phyloP scores from a whole-genome alignment of 441 rosid genomes.

The Geranium incanum region DNA sequence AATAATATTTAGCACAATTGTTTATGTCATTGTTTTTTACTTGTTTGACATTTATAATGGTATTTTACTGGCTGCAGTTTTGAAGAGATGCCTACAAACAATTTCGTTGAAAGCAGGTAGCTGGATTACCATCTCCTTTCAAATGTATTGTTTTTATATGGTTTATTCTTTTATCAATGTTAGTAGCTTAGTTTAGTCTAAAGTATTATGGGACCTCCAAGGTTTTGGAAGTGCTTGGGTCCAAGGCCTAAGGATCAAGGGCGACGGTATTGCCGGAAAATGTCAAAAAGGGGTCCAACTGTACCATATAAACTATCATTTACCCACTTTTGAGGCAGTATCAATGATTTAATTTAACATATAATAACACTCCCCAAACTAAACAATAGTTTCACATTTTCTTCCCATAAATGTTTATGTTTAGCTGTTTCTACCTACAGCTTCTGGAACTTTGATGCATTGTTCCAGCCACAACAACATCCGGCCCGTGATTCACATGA shows the following conservation, averaged over 20 bases:
- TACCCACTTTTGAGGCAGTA: not conserved
- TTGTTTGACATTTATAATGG: constrained; percentile 18
- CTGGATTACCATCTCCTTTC: constrained; percentile 9
- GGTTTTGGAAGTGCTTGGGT: not conserved
- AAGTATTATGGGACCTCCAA: not conserved
- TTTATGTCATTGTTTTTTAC: constrained; percentile 12
- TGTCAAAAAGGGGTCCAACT: not conserved
- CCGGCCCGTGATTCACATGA: constrained; percentile 98
- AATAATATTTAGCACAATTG: not conserved
- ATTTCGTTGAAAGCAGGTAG: constrained; percentile 92
- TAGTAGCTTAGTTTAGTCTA: not conserved
- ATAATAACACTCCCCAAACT: not conserved
- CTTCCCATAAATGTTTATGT: not conserved
- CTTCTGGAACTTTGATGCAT: constrained; percentile 95
- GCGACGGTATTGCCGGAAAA: not conserved
- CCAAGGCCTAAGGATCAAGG: not conserved
- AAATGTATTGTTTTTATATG: not conserved
- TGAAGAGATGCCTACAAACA: constrained; percentile 97
- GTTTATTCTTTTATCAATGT: not conserved
- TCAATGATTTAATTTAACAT: not conserved
- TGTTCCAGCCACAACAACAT: constrained; percentile 94
- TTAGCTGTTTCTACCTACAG: constrained; percentile 32
- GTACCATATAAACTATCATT: not conserved
- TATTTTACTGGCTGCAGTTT: constrained; percentile 47
- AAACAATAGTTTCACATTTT: not conserved